Evolutionary conservation across 2,329 filamentous ascomycete species (phyloP).

Genomic region (Nakataea oryzae): DNA sequence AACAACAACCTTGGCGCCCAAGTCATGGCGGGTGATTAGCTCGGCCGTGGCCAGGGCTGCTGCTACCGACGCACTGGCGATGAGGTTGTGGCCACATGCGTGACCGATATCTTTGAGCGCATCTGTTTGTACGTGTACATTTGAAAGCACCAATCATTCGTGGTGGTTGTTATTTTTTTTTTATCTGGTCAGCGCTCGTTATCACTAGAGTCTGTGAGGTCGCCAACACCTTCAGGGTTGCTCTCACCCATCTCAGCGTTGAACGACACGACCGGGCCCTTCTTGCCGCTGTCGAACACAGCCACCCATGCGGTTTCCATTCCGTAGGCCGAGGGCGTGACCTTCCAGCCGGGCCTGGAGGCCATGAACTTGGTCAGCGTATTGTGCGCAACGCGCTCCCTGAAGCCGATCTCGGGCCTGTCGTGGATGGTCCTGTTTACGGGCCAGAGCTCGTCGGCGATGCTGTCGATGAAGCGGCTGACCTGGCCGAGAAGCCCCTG

Average conservation of each 20-base stretch:
- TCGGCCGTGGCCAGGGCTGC: conserved; percentile 35
- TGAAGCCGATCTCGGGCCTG: conserved; percentile 36
- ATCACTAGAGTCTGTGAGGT: no score
- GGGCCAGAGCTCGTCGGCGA: conserved; percentile 27
- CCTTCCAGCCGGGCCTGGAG: conserved; percentile 28
- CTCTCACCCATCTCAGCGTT: conserved; percentile 34
- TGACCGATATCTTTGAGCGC: conserved; percentile 39
- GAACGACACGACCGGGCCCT: conserved; percentile 34
- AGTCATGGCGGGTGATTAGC: conserved; percentile 25
- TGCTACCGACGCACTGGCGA: conserved; percentile 35
- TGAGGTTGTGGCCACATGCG: conserved; percentile 45
- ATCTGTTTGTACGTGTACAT: conserved; percentile 21
- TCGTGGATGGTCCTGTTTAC: conserved; percentile 41
- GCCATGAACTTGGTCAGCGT: conserved; percentile 34
- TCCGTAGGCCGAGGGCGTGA: conserved; percentile 38
- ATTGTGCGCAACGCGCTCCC: conserved; percentile 38
- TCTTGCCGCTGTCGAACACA: conserved; percentile 31
- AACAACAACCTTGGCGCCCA: conserved; percentile 33
- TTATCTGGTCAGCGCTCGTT: background rate
- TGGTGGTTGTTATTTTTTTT: background rate
- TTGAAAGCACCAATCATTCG: no score
- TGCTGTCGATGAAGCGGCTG: conserved; percentile 24
- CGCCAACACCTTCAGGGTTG: no score
- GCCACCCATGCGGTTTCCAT: conserved; percentile 43
- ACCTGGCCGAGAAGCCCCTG: conserved; percentile 21